These are phyloP conservation scores for Scleromitrula shiraiana DNA, from an alignment of 2,329 filamentous ascomycete species.

Conservation along the genomic window DNA sequence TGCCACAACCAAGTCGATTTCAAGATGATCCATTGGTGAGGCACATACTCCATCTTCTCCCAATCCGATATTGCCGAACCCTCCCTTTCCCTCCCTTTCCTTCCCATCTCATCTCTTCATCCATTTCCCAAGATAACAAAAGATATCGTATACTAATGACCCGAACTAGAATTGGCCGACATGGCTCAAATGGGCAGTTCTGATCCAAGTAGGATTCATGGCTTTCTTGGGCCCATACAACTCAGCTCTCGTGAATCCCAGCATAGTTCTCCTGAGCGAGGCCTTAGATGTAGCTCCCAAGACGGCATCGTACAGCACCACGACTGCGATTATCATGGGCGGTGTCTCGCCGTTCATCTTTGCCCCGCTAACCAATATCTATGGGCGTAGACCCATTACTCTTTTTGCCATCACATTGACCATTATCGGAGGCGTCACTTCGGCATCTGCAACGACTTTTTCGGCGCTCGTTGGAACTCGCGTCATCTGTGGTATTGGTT, in stretches of 20 bases:
- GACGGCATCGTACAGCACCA: slow-evolving; percentile 25
- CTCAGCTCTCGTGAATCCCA: slow-evolving; percentile 25
- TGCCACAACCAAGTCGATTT: slow-evolving; percentile 27
- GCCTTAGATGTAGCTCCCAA: slow-evolving; percentile 19
- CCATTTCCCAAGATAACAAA: no score
- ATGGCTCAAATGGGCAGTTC: slow-evolving; percentile 28
- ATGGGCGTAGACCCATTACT: slow-evolving; percentile 27
- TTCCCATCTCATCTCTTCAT: background rate
- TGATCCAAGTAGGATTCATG: slow-evolving; percentile 28
- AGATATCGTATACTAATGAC: background rate
- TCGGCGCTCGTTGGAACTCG: slow-evolving; percentile 22
- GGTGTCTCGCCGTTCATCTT: slow-evolving; percentile 27
- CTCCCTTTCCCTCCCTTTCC: background rate
- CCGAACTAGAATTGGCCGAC: slow-evolving; percentile 24
- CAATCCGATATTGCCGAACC: background rate
- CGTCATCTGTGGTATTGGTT: slow-evolving; percentile 23
- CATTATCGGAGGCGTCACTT: slow-evolving; percentile 23
- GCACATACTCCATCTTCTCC: no score
- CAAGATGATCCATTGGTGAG: slow-evolving; percentile 27
- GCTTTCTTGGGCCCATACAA: slow-evolving; percentile 28
- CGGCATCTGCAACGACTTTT: slow-evolving; percentile 20
- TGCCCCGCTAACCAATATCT: slow-evolving; percentile 24
- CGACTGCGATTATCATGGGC: slow-evolving; percentile 24
- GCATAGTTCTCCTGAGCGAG: slow-evolving; percentile 23
- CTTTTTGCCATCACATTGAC: slow-evolving; percentile 24